Evolutionary conservation across 257 asterid genomes (phyloP).

Genomic region (Echites panduratus): DNA sequence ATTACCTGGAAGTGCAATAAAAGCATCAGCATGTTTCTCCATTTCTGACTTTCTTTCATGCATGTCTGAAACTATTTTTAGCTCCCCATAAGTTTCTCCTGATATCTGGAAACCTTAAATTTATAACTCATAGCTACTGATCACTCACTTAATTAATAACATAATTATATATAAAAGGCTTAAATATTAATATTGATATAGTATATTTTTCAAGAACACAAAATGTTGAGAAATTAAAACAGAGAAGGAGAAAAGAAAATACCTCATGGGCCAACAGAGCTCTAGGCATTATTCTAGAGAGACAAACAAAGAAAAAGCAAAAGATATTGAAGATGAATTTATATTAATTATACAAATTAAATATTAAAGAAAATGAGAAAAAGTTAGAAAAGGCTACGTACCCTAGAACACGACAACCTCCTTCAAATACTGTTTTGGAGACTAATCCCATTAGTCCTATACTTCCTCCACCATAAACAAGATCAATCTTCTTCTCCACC

Average conservation of each 20-base stretch:
- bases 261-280: constrained; percentile 64
- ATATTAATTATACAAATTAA: no score
- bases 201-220: no score
- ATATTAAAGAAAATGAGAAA: no score
- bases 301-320: not conserved
- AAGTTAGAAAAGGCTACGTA: no score
- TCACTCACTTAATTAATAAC: not conserved
- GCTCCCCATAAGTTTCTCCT: constrained; percentile 46
- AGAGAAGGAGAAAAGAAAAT: constrained; percentile 3
- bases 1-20: constrained; percentile 71
- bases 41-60: constrained; percentile 69
- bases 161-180: no score
- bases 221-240: not conserved
- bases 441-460: constrained; percentile 62
- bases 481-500: constrained; percentile 58
- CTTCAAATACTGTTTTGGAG: constrained; percentile 48
- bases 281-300: constrained; percentile 49
- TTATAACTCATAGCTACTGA: not conserved
- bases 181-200: no score
- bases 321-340: not conserved
- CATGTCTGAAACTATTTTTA: constrained; percentile 58
- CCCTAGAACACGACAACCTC: constrained; percentile 79
- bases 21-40: constrained; percentile 69
- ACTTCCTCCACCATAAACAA: constrained; percentile 70
- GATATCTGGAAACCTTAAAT: constrained; percentile 19